Evolutionary conservation across 768 basidiomycete species (phyloP).

Genomic region (Serendipita sp.): DNA sequence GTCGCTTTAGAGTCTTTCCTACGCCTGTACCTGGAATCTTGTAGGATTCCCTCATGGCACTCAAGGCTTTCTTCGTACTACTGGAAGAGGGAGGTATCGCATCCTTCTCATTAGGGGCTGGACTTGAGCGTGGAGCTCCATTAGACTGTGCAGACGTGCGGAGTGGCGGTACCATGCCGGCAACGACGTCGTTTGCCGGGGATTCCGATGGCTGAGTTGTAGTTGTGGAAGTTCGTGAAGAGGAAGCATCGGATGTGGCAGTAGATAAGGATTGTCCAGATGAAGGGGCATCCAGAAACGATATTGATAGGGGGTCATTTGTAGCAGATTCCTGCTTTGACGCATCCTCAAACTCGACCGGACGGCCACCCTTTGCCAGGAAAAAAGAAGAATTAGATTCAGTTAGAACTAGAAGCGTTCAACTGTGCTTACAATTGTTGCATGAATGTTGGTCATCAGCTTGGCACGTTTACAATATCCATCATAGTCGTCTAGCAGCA

Average conservation of each 20-base stretch:
- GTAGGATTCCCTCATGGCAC: conserved; percentile 29
- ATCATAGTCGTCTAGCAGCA: conserved; percentile 77
- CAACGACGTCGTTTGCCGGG: not conserved
- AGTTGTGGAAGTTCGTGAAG: not conserved
- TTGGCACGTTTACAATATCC: conserved; percentile 74
- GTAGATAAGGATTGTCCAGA: conserved; percentile 7
- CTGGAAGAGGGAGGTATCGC: conserved; percentile 19
- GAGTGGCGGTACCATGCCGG: conserved; percentile 8
- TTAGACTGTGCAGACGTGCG: conserved; percentile 34
- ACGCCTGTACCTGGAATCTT: conserved; percentile 18
- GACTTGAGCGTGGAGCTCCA: conserved; percentile 16
- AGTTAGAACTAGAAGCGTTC: not conserved
- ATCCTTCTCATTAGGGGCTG: conserved; percentile 7
- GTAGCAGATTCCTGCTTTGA: not conserved
- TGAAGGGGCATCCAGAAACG: conserved; percentile 11
- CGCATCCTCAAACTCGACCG: conserved; percentile 51
- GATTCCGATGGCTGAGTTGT: not conserved
- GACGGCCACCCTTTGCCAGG: conserved; percentile 18
- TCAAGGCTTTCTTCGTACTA: conserved; percentile 45
- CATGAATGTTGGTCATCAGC: conserved; percentile 84
- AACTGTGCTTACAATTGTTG: conserved; percentile 30
- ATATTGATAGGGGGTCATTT: not conserved
- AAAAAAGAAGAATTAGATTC: not conserved
- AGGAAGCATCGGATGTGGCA: not conserved
- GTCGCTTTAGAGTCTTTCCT: conserved; percentile 14